Evolutionary conservation across 106 monocot species (phyloP), one percentile per base, ranked within the genome.

Genomic region (Vanilla planifolia): DNA sequence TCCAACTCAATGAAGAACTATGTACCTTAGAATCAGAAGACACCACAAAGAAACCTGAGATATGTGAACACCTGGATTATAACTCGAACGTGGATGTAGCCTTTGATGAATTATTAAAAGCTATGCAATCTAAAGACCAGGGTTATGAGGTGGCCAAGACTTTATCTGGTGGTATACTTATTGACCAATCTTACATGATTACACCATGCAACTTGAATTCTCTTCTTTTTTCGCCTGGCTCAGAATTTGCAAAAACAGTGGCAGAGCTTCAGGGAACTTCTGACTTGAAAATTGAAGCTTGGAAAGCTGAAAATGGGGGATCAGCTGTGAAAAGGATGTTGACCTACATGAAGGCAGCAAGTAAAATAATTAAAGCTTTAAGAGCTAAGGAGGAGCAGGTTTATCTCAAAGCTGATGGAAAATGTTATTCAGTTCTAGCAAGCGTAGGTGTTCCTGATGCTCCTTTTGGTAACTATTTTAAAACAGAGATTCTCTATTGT

Each of bases 381-480:
- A 77, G 73, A 41, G 82, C 79, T 7, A 73, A 34, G 8, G 91
- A 91, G 56, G 86, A 83, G 33, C 91, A 91, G 55, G 66, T 63
- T 0, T 91, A 83, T 33, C 27, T 86, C 11, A 81, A 68, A 75
- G 91, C 85, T 33, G 77, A 82, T 80, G 86, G 80, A 17, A 81
- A 64, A 37, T 68, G 51, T 11, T 91, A 69, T 68, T 67, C 79
- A 46, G 60, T 86, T 42, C 64, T 82, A 61, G 43, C 50, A 20
- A 64, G 55, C 13, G 91, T 83, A 27, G 35, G 46, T 33, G 83
- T 79, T n/a, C 91, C 91, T 11, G 82, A 83, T 40, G 83, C 71
- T 36, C 82, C 86, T 8, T 91, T 74, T 79, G 91, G 91, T 17
- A 69, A 70, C 35, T 82, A 71, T 67, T 91, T 91, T 62, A 67